Conservation (phyloP, 768 basidiomycete species). For the Mycena leptocephala region DNA sequence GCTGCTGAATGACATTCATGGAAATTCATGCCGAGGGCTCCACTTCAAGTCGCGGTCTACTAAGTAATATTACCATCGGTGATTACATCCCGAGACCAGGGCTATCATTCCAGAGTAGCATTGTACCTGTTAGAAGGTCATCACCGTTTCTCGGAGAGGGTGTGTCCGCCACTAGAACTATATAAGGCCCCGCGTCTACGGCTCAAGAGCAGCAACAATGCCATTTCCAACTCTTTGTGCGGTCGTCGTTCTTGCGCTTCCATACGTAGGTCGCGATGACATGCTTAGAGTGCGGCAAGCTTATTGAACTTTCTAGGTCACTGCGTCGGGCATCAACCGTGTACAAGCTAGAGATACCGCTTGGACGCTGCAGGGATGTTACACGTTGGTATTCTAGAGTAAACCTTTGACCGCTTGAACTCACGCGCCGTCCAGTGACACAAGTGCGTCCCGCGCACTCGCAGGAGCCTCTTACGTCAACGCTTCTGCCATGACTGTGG, state of each 20-base stretch:
- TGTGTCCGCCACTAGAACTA: too few species aligned
- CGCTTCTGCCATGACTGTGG: constrained; percentile 63
- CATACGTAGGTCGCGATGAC: not conserved
- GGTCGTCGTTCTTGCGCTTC: not conserved
- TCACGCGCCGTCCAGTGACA: constrained; percentile 52
- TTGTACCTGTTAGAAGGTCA: too few species aligned
- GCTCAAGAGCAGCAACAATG: not conserved
- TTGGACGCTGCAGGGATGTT: constrained; percentile 31
- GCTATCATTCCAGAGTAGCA: too few species aligned
- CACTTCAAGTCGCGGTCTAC: too few species aligned
- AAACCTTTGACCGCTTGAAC: not conserved
- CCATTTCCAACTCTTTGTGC: not conserved
- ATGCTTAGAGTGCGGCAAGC: too few species aligned
- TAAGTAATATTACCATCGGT: too few species aligned
- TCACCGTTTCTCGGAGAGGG: too few species aligned
- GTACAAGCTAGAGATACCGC: not conserved
- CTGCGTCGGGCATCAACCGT: not conserved
- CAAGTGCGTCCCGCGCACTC: constrained; percentile 59
- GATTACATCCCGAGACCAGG: too few species aligned
- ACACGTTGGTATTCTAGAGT: constrained; percentile 23
- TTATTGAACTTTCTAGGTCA: not conserved
- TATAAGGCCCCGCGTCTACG: too few species aligned
- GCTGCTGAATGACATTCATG: too few species aligned
- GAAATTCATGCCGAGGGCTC: too few species aligned
- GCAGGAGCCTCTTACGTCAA: constrained; percentile 52